Evolutionary conservation across 345 rosid genomes (phyloP), one percentile per base, ranked within the genome.

Genomic region (Garcia nutans): DNA sequence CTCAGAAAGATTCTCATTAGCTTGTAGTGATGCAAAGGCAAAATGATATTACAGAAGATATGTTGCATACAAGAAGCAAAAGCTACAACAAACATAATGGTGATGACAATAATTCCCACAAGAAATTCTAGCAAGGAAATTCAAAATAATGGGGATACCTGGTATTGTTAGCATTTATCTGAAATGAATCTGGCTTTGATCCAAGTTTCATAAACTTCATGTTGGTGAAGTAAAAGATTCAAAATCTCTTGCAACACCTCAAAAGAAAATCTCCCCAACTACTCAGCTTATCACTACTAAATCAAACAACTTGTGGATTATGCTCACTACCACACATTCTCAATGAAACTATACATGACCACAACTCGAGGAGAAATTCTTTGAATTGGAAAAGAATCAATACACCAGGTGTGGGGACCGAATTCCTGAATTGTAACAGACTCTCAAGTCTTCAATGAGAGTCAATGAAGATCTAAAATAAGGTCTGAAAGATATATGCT

Each of bases 151-250:
- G 44, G 1, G 31, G 28, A 58, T 74, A 88, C 93, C 91, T 85
- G 66, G 77, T 65, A 81, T 79, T 76, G 66, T 82, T 81, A 17
- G 68, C 86, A 79, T 89, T 88, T 0, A 82, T 78, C 83, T 90
- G 93, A 62, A 93, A 83, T 10, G 89, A 78, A 83, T 93, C 95
- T 11, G 89, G 87, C 85, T 91, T 93, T 0, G 98, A 93, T 75
- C 98, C 97, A 68, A 93, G 89, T 78, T 93, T 93, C 98, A 93
- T 93, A 62, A 93, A 93, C 97, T 91, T 93, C 98, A 93, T 93
- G 76, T 85, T 88, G 73, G 49, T 72, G 76, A 61, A 74, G 26
- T 47, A 67, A 76, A 82, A 70, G 77, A 75, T 76, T 65, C 67
- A 59, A 74, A 47, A 72, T 65, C 57, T 73, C 15, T 70, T 62